Evolutionary conservation across 495 filamentous ascomycete species (phyloP), one percentile per base, ranked within the genome.

Genomic region (Paragyromitra xinjiangensis): DNA sequence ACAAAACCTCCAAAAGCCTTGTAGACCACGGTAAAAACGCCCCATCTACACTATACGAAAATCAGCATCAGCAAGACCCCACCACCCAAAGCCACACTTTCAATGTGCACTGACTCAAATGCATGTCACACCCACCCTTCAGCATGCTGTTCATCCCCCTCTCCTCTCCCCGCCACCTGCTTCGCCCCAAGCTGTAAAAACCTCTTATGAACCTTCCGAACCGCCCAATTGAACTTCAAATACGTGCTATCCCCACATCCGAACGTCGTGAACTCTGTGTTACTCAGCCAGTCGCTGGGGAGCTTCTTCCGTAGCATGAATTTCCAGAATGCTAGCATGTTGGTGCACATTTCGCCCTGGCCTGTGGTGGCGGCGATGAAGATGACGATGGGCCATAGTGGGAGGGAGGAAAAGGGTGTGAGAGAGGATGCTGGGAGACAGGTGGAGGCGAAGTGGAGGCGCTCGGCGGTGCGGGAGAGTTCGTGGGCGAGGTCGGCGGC

Each of bases 241-340:
- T 99, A 99, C 2, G 93, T 95, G 79, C 91, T 97, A 84, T 99
- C 94, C 1, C 95, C 95, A 16, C 98, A 87, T 6, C 95, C 96
- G 86, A 99, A 98, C 0, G 90, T 91, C 19, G 92, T 88, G 83
- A 97, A 97, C 0, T 86, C 85, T 22, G 96, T 85, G 26, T 86
- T 85, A 19, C 84, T 80, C 55, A 99, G 85, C 79, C 89, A 94
- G 65, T 88, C 90, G 24, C 88, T 84, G 39, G 90, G 90, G 40
- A 99, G 88, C 77, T 90, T 92, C 81, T 91, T 92, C 55, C 92
- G 86, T 29, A 95, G 86, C 61, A 99, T 87, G 55, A 89, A 90
- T 80, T 89, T 94, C 95, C 95, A 99, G 80, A 98, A 95, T 14
- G 84, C 85, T 48, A 88, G 86, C 9, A 90, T 88, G 86, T 98